A percentile compares a stretch with the other conserved stretches of the same genome.
phyloP scores from a whole-genome alignment of 202 grass and related monocot species.

The Digitaria exilis region DNA sequence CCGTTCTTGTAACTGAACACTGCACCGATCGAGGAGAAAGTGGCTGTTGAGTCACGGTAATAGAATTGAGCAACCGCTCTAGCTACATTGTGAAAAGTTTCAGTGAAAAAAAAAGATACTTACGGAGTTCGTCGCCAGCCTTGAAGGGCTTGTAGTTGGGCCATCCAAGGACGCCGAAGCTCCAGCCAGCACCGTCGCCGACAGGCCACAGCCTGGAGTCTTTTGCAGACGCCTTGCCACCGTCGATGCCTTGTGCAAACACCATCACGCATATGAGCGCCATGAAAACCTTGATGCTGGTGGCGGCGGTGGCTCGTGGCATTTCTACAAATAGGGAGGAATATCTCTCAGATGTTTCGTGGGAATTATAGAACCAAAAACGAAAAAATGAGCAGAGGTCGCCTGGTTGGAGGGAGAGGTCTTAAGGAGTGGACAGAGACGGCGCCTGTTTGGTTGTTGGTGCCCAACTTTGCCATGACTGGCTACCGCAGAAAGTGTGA shows the following conservation, averaged over 20 bases:
- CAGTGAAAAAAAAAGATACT: not conserved
- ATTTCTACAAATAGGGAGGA: not conserved
- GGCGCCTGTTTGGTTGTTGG: too few species aligned
- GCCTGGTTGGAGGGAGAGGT: not conserved
- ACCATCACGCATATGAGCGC: not conserved
- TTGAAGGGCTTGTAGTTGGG: conserved; percentile 46
- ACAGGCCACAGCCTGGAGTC: conserved; percentile 30
- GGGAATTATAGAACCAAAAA: not conserved
- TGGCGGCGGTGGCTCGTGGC: not conserved
- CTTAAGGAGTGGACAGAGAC: not conserved
- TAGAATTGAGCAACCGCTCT: too few species aligned
- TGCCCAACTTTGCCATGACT: too few species aligned
- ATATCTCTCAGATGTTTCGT: not conserved
- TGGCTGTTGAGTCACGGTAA: not conserved
- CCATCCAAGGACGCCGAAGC: conserved; percentile 34
- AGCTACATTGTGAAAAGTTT: too few species aligned
- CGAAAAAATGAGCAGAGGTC: not conserved
- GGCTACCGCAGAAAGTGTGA: too few species aligned
- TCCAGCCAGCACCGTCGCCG: conserved; percentile 39
- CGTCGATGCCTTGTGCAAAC: not conserved
- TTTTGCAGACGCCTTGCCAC: not conserved
- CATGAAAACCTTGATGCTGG: not conserved
- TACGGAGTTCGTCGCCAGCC: conserved; percentile 47
- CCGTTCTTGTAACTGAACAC: conserved; percentile 24
- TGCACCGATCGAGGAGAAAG: not conserved